A percentile compares a stretch with the other conserved stretches of the same genome.
These are phyloP conservation scores for Sistotremastrum suecicum DNA, from an alignment of 768 basidiomycete species.

Conservation along the genomic window DNA sequence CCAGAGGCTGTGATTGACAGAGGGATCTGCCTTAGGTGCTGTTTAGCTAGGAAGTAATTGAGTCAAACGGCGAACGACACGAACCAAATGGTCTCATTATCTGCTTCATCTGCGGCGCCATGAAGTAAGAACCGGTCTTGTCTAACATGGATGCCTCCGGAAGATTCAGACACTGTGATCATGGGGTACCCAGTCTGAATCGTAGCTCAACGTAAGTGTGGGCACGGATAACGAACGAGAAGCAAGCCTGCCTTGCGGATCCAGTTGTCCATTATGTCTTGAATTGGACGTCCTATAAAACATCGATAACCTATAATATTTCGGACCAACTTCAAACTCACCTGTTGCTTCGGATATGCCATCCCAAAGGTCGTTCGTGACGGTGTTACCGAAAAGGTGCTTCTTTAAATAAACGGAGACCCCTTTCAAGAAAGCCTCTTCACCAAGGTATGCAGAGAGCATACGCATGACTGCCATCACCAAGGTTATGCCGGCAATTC, in stretches of 20 bases:
- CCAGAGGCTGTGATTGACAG: slow-evolving; percentile 52
- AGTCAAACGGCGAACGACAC: slow-evolving; percentile 1
- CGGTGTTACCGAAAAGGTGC: slow-evolving; percentile 72
- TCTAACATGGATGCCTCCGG: slow-evolving; percentile 57
- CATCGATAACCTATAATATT: too few relatives aligned
- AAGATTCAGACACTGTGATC: slow-evolving; percentile 66
- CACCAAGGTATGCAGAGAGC: slow-evolving; percentile 78
- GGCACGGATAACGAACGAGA: neutral
- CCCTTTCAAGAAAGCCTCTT: slow-evolving; percentile 76
- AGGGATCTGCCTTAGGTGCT: slow-evolving; percentile 54
- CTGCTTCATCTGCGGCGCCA: slow-evolving; percentile 61
- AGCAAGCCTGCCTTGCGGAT: slow-evolving; percentile 45
- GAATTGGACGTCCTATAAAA: slow-evolving; percentile 43
- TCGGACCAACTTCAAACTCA: slow-evolving; percentile 8
- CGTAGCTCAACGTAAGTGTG: neutral
- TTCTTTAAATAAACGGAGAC: slow-evolving; percentile 88
- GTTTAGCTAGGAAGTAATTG: too few relatives aligned
- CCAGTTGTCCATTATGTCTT: slow-evolving; percentile 84
- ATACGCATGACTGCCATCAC: slow-evolving; percentile 65
- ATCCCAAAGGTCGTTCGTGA: slow-evolving; percentile 77
- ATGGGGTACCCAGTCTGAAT: slow-evolving; percentile 73
- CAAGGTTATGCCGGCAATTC: neutral
- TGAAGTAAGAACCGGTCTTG: slow-evolving; percentile 91
- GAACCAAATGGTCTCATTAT: slow-evolving; percentile 82
- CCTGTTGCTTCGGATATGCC: slow-evolving; percentile 68